Conservation (phyloP, 768 basidiomycete genomes). For the Gelatoporia subvermispora region DNA sequence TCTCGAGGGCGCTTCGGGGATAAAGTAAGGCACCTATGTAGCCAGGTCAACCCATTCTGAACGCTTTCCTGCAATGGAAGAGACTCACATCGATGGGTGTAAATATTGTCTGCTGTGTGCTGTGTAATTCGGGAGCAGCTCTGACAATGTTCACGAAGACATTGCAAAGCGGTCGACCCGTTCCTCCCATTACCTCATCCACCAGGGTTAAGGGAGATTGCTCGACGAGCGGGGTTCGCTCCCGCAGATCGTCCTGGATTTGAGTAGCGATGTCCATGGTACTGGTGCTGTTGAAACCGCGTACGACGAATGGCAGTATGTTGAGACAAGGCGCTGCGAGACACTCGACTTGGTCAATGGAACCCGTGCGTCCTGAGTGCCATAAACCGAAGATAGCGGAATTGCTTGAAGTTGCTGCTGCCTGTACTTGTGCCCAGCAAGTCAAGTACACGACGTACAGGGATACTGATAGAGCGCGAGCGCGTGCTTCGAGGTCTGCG, state of each 20-base stretch:
- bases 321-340: conserved; percentile 44
- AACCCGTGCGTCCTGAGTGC: conserved; percentile 38
- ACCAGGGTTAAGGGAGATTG: conserved; percentile 35
- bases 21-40: conserved; percentile 30
- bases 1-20: conserved; percentile 19
- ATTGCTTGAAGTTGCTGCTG: conserved; percentile 21
- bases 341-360: conserved; percentile 23
- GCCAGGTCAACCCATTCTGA: not conserved
- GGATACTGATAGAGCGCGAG: conserved; percentile 32
- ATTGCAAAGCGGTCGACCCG: conserved; percentile 33
- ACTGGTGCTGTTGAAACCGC: conserved; percentile 8
- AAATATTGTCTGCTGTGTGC: conserved; percentile 16
- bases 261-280: conserved; percentile 25
- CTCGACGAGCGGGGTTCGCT: conserved; percentile 35
- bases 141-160: conserved; percentile 42
- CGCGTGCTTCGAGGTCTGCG: conserved; percentile 40
- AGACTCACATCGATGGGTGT: conserved; percentile 31
- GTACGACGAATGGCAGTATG: conserved; percentile 34
- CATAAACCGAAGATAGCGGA: conserved; percentile 39
- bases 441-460: conserved; percentile 38
- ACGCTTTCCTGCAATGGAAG: not conserved
- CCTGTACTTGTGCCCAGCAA: conserved; percentile 39
- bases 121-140: conserved; percentile 23
- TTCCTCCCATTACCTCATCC: conserved; percentile 31
- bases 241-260: conserved; percentile 32